Conservation (phyloP, 2,329 filamentous ascomycete species). For the Bipolaris zeicola region DNA sequence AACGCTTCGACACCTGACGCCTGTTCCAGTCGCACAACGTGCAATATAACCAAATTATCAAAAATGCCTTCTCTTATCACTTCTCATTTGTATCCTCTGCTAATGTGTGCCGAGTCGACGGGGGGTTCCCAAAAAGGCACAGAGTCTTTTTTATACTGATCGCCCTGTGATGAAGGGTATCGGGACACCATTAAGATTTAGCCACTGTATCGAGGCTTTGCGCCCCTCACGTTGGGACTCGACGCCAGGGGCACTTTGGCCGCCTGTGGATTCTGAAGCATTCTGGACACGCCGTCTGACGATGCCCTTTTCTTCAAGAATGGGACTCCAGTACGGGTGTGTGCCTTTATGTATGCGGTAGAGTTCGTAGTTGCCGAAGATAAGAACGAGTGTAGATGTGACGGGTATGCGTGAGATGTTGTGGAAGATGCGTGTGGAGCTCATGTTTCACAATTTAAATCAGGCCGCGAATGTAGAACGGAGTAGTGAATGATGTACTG, state of each 20-base stretch:
- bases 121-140: background rate
- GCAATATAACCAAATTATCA: conserved; percentile 2
- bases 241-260: conserved; percentile 4
- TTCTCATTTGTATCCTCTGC: background rate
- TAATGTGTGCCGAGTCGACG: background rate
- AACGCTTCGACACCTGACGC: conserved; percentile 12
- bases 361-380: conserved; percentile 32
- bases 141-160: background rate
- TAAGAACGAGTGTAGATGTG: conserved; percentile 24
- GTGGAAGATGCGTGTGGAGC: conserved; percentile 19
- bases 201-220: conserved; percentile 29
- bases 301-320: conserved; percentile 27
- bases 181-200: conserved; percentile 36
- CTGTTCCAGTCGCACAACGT: conserved; percentile 2
- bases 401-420: conserved; percentile 17
- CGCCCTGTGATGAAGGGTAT: conserved; percentile 24
- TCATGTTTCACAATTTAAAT: conserved; percentile 14
- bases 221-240: conserved; percentile 9
- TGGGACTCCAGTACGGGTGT: conserved; percentile 35
- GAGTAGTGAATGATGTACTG: conserved; percentile 5
- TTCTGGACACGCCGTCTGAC: conserved; percentile 15
- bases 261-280: conserved; percentile 7
- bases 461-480: background rate
- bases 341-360: conserved; percentile 35
- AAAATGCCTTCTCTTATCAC: background rate